Conservation (phyloP, 805 yeast species). For the Lachancea lanzarotensis region DNA sequence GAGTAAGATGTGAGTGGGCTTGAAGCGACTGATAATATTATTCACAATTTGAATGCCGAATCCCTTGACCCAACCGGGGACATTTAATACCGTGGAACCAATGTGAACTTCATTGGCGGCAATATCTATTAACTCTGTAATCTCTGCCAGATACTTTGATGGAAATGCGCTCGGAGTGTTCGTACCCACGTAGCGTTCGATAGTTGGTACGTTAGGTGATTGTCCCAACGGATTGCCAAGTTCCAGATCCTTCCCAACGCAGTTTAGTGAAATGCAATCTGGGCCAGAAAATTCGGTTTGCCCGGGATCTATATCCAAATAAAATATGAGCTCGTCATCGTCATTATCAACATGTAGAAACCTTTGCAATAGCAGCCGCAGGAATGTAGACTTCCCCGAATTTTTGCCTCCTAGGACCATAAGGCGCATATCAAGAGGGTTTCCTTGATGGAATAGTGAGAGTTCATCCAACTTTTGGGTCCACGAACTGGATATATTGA, state of each 20-base stretch:
- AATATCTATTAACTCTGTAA: slow-evolving; percentile 35
- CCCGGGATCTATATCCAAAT: slow-evolving; percentile 82
- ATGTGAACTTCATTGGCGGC: slow-evolving; percentile 28
- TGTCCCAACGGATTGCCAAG: slow-evolving; percentile 26
- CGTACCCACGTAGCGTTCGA: slow-evolving; percentile 50
- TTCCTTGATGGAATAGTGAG: slow-evolving; percentile 18
- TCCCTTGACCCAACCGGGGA: slow-evolving; percentile 92
- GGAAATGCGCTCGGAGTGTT: slow-evolving; percentile 67
- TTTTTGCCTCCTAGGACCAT: slow-evolving; percentile 49
- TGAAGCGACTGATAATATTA: slow-evolving; percentile 37
- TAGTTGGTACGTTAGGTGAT: slow-evolving; percentile 10
- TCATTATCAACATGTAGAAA: slow-evolving; percentile 27
- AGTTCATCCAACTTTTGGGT: slow-evolving; percentile 17
- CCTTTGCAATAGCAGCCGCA: slow-evolving; percentile 47
- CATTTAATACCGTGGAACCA: slow-evolving; percentile 53
- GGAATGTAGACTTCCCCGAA: slow-evolving; percentile 75
- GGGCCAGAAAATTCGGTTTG: slow-evolving; percentile 76
- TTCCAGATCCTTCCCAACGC: slow-evolving; percentile 9
- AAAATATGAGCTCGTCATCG: slow-evolving; percentile 34
- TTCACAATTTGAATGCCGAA: slow-evolving; percentile 65
- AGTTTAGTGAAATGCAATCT: slow-evolving; percentile 55
- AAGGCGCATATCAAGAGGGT: slow-evolving; percentile 26
- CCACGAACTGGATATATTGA: slow-evolving; percentile 22
- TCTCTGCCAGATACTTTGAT: slow-evolving; percentile 40
- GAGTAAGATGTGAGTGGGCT: slow-evolving; percentile 53